Conservation (phyloP, 805 yeast species). For the Myxozyma kluyveri region DNA sequence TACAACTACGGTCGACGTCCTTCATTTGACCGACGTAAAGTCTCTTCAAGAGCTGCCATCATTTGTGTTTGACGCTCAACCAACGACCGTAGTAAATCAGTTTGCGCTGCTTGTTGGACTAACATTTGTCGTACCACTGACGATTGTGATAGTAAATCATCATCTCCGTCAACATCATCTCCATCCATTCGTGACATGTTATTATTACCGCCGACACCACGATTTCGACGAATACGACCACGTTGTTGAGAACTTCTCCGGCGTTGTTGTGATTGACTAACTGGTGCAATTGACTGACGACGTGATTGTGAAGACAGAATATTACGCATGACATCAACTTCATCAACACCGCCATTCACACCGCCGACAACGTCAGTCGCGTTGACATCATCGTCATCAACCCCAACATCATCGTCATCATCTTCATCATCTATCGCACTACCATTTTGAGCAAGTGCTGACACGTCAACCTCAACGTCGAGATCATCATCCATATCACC, state of each 20-base stretch:
- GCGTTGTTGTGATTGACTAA: too few relatives aligned
- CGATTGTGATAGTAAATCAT: constrained; percentile 1
- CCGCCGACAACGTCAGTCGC: neutral
- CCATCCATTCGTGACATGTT: too few relatives aligned
- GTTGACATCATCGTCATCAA: neutral
- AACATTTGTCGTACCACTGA: constrained; percentile 25
- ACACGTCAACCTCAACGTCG: neutral
- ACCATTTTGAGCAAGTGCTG: neutral
- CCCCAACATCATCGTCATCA: constrained; percentile 4
- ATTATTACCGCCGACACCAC: too few relatives aligned
- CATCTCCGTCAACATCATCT: too few relatives aligned
- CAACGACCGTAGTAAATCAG: constrained; percentile 17
- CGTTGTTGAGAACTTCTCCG: too few relatives aligned
- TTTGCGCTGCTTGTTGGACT: constrained; percentile 22
- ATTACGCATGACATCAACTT: neutral
- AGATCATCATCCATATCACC: too few relatives aligned
- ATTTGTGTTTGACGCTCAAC: constrained; percentile 22
- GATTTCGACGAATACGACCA: too few relatives aligned
- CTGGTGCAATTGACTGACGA: too few relatives aligned
- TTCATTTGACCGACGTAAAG: constrained; percentile 9
- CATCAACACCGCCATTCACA: neutral
- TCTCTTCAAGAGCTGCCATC: constrained; percentile 24
- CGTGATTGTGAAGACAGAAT: neutral
- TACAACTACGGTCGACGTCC: neutral
- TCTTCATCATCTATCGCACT: constrained; percentile 1